phyloP scores from a whole-genome alignment of 768 basidiomycete genomes.

The Lentinus tigrinus region DNA sequence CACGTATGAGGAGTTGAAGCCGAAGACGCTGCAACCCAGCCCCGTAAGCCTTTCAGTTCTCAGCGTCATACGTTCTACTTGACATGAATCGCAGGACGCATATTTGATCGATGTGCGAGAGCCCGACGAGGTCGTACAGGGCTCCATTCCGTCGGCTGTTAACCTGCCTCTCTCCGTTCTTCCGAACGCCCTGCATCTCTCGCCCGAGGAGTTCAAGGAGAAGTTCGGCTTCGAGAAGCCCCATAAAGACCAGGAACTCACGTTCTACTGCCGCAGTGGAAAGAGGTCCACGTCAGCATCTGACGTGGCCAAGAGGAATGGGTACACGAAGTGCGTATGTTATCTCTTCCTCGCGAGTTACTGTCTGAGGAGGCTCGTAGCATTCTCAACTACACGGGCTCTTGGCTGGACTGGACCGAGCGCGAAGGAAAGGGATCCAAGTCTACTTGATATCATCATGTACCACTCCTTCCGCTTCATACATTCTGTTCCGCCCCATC shows the following conservation, averaged over 20 bases:
- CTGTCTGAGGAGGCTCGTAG: conserved; percentile 19
- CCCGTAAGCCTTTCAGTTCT: conserved; percentile 39
- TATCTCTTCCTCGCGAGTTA: background rate
- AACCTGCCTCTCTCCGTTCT: conserved; percentile 86
- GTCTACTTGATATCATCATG: background rate
- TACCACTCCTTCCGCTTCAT: background rate
- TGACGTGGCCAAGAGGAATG: conserved; percentile 78
- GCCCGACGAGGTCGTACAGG: conserved; percentile 86
- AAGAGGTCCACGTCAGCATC: conserved; percentile 78
- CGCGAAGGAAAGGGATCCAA: conserved; percentile 23
- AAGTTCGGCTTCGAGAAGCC: conserved; percentile 79
- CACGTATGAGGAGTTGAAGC: conserved; percentile 79
- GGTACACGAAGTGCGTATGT: conserved; percentile 70
- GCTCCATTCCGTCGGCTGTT: conserved; percentile 90
- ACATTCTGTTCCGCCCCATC: too few species aligned
- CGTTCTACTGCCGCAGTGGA: conserved; percentile 91
- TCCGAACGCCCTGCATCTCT: conserved; percentile 59
- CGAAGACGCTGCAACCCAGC: conserved; percentile 73
- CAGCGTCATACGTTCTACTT: conserved; percentile 4
- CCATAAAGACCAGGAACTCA: conserved; percentile 64
- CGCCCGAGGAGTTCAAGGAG: conserved; percentile 52
- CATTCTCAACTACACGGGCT: conserved; percentile 49
- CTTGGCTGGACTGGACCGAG: conserved; percentile 53
- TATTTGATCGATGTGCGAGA: conserved; percentile 92
- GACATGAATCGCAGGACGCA: conserved; percentile 45